phyloP scores from a whole-genome alignment of 2,329 filamentous ascomycete genomes.

The Nothophaeocryptopus gaeumannii region DNA sequence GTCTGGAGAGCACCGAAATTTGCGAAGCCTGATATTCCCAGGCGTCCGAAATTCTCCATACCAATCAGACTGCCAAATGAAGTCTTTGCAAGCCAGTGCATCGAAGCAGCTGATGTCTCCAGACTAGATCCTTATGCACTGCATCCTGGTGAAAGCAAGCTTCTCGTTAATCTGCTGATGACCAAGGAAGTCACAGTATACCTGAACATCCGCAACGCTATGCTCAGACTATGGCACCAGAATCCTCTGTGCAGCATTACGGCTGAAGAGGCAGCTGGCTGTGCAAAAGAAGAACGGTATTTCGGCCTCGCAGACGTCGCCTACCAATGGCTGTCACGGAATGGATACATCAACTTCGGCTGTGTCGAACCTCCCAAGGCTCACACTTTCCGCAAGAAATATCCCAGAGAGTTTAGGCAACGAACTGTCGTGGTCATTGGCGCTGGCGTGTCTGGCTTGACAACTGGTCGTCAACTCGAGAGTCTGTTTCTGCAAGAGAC shows the following conservation, averaged over 20 bases:
- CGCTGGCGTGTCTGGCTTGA: slow-evolving; percentile 89
- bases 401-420: slow-evolving; percentile 47
- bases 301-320: slow-evolving; percentile 85
- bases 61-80: slow-evolving; percentile 68
- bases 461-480: slow-evolving; percentile 87
- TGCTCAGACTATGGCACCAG: slow-evolving; percentile 82
- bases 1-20: slow-evolving; percentile 24
- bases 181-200: slow-evolving; percentile 90
- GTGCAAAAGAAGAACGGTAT: slow-evolving; percentile 81
- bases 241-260: slow-evolving; percentile 82
- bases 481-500: slow-evolving; percentile 79
- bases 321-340: slow-evolving; percentile 86
- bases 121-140: slow-evolving; percentile 85
- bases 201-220: slow-evolving; percentile 92
- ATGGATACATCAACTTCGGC: slow-evolving; percentile 95
- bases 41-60: slow-evolving; percentile 64
- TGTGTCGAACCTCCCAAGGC: slow-evolving; percentile 68
- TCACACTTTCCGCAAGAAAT: slow-evolving; percentile 29
- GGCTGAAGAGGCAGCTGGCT: slow-evolving; percentile 82
- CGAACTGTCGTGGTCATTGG: slow-evolving; percentile 84
- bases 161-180: slow-evolving; percentile 78
- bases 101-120: slow-evolving; percentile 83
- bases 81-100: slow-evolving; percentile 88
- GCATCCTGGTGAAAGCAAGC: slow-evolving; percentile 76
- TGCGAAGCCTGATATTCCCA: slow-evolving; percentile 25